Conservation (phyloP, 2,329 filamentous ascomycete species). For the Penicillium occitanis region DNA sequence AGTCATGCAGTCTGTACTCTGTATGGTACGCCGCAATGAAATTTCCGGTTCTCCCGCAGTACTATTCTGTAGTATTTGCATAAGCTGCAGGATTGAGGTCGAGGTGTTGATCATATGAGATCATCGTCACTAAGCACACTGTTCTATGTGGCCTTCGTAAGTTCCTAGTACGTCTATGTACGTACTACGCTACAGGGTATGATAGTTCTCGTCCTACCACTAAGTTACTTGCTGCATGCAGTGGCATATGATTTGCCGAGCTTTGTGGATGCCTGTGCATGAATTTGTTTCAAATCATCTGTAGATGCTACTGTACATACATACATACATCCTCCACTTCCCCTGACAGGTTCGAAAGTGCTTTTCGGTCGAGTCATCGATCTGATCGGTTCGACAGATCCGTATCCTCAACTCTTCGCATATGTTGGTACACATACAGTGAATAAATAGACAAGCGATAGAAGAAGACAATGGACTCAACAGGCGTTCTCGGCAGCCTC, state of each 20-base stretch:
- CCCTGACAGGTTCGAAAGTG: conserved; percentile 2
- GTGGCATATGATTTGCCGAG: conserved; percentile 11
- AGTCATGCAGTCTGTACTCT: neutral
- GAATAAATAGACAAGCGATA: too few relatives aligned
- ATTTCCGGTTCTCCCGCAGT: neutral
- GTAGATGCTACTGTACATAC: conserved; percentile 8
- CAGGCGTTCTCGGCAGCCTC: conserved; percentile 77
- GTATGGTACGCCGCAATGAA: neutral
- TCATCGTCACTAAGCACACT: neutral
- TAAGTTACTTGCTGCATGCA: conserved; percentile 1
- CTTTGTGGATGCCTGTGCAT: conserved; percentile 10
- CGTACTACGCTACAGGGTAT: neutral
- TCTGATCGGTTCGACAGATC: neutral
- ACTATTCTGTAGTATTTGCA: neutral
- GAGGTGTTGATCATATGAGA: conserved; percentile 3
- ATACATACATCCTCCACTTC: conserved; percentile 1
- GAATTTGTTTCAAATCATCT: conserved; percentile 10
- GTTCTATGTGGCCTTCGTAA: neutral
- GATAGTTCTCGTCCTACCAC: neutral
- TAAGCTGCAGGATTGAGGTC: too few relatives aligned
- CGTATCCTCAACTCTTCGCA: neutral
- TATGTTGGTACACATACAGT: too few relatives aligned
- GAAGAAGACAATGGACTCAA: conserved; percentile 12
- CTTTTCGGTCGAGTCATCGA: neutral
- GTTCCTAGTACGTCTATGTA: neutral